Base-by-base conservation (phyloP, 352 stramenopile genomes). In the Phytophthora foliorum region DNA sequence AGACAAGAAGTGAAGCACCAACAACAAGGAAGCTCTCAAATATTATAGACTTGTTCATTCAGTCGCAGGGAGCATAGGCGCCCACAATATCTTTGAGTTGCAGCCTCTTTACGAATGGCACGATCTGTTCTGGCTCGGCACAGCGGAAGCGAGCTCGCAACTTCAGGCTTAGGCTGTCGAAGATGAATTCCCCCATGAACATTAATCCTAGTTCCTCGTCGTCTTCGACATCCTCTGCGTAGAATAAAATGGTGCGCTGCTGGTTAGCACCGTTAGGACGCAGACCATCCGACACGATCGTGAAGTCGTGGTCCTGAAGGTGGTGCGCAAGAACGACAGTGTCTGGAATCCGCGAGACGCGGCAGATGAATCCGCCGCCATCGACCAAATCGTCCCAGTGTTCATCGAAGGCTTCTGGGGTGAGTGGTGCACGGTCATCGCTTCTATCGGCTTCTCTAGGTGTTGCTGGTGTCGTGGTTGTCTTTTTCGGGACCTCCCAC, bases 51-150 rank as follows among this genome's bases (percentile, higher is more conserved):
- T 57, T 50, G 17, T 61, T 78, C 45, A 36, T 61, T 77, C 67
- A 86, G 13, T 90, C 80, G 50, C 83, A 90, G 16, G 81, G 82
- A 27, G 81, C 67, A 60, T 92, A 92, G 8, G 80, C 69, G 2
- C 88, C 84, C 22, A 93, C 83, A 27, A 94, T 84, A 32, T 89
- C 77, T 56, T 92, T 92, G 48, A 94, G 84, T 55, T 90, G 84
- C 31, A 94, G 71, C 41, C 80, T 84, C 67, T 89, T 90, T 2
- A 94, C 81, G 61, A 85, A 89, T 13, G 68, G 59, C 22, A 91
- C 78, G 49, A 93, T 88, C 22, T 77, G 76, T 19, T 90, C 80
- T 7, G 75, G 58, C 11, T 88, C 74, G 21, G 58, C 51, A 50
- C 82, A 92, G 6, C 84, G 81, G 34, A 94, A 94, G 42, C 69